These are phyloP conservation scores for Hordeum marinum DNA, from an alignment of 176 grass and related monocot genomes.

Conservation along the genomic window DNA sequence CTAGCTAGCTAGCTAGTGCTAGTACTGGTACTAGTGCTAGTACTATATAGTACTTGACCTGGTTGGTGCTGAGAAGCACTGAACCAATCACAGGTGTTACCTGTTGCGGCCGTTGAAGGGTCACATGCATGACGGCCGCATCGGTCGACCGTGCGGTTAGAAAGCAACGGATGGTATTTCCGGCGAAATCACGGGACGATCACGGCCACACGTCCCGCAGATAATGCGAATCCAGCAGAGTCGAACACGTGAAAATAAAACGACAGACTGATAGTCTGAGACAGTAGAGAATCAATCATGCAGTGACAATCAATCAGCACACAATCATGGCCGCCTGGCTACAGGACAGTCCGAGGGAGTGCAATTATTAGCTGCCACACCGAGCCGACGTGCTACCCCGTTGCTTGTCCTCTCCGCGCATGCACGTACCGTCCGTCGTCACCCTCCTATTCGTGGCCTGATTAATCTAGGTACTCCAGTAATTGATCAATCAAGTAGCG, in stretches of 20 bases:
- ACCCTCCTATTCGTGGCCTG: background rate
- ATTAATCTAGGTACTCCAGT: background rate
- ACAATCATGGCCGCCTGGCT: background rate
- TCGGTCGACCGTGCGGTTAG: background rate
- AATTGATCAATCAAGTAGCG: background rate
- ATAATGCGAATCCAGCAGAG: background rate
- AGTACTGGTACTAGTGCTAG: too few relatives aligned
- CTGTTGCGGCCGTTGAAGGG: too few relatives aligned
- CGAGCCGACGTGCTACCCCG: background rate
- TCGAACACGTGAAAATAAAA: background rate
- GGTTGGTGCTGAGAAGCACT: background rate
- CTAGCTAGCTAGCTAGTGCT: background rate
- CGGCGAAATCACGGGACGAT: background rate
- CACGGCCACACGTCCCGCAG: background rate
- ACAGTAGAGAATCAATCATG: background rate
- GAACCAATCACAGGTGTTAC: background rate
- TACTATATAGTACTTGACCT: background rate
- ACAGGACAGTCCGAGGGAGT: background rate
- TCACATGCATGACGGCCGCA: too few relatives aligned
- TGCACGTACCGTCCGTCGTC: background rate
- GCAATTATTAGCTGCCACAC: background rate
- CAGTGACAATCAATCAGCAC: background rate
- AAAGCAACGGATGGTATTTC: background rate
- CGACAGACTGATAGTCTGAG: too few relatives aligned
- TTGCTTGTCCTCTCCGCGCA: slow-evolving; percentile 8